Evolutionary conservation across 805 yeast species (phyloP), one percentile per base, ranked within the genome.

Genomic region (Suhomyces kilbournensis): DNA sequence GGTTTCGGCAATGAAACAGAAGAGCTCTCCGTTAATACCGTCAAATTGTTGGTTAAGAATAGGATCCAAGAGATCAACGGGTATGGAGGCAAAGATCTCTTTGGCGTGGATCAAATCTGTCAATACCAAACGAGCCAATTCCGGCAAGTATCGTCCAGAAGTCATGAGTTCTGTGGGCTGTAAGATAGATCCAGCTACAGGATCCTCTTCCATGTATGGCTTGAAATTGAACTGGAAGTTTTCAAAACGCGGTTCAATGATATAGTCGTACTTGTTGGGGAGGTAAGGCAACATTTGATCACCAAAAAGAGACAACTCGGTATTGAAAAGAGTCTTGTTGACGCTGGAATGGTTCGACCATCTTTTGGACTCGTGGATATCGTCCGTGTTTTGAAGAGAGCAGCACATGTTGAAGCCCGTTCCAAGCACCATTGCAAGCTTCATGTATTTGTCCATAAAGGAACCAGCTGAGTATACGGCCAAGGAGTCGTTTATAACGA

Each of bases 331-430:
- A n/a, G 61, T 59, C 46, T 45, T 53, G 32, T 50, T 44, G 42
- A 34, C 39, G 43, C 47, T 30, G 7, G 53, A 44, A n/a, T 20
- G 42, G 28, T 39, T 44, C 38, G 9, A 38, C 28, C 35, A 54
- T 52, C 44, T 34, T 45, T 63, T 63, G 8, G 50, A 53, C n/a
- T 28, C 47, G n/a, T 60, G 64, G 35, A 67, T 53, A 7, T n/a
- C 42, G n/a, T 42, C n/a, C 9, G 49, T 44, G 26, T 49, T 47
- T 22, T 57, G 58, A 30, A 69, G 64, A 25, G 70, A 59, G 68
- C 81, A 71, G 67, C 83, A 81, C 34, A 81, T 64, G 58, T 86
- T 86, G 49, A 82, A 65, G 1, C 92, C 92, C 2, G 92, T 86
- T 0, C 92, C 91, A 48, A 85, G 65, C 3, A 86, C 87, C 57